These are phyloP conservation scores for Rhodofomes roseus DNA, from an alignment of 1,284 basidiomycete genomes.

Conservation along the genomic window DNA sequence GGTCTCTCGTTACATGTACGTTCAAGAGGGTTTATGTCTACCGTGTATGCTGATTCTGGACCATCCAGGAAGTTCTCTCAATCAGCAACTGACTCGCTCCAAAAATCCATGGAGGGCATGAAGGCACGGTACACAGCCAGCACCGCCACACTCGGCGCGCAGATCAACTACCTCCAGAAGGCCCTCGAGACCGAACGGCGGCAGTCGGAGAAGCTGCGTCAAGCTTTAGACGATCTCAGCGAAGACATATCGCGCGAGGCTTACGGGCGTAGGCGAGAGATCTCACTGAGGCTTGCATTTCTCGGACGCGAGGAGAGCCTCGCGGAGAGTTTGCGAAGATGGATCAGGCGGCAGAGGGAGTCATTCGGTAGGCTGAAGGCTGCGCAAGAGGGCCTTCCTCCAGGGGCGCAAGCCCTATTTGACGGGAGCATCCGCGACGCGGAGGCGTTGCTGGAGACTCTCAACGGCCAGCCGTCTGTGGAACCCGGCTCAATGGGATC, in stretches of 20 bases:
- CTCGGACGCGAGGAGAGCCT: constrained; percentile 66
- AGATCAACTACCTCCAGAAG: constrained; percentile 41
- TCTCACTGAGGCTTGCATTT: constrained; percentile 64
- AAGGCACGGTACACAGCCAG: constrained; percentile 64
- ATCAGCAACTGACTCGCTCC: constrained; percentile 67
- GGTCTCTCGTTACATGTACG: constrained; percentile 84
- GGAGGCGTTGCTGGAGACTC: constrained; percentile 39
- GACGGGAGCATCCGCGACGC: constrained; percentile 45
- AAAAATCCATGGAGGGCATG: constrained; percentile 58
- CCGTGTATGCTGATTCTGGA: background rate
- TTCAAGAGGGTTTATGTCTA: constrained; percentile 1
- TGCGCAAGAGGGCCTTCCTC: constrained; percentile 12
- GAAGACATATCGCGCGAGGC: constrained; percentile 72
- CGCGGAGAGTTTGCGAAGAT: constrained; percentile 50
- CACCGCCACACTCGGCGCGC: constrained; percentile 48
- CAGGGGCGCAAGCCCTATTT: constrained; percentile 27
- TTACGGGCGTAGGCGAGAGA: constrained; percentile 73
- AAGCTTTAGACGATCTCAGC: constrained; percentile 68
- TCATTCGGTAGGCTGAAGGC: constrained; percentile 23
- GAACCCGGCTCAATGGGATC: constrained; percentile 21
- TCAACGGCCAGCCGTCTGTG: constrained; percentile 35
- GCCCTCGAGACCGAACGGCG: constrained; percentile 40
- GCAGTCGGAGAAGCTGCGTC: constrained; percentile 49
- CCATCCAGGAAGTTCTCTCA: constrained; percentile 78
- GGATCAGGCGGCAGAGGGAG: constrained; percentile 51